phyloP scores from a whole-genome alignment of 805 yeast genomes.

The Candida schatavii region DNA sequence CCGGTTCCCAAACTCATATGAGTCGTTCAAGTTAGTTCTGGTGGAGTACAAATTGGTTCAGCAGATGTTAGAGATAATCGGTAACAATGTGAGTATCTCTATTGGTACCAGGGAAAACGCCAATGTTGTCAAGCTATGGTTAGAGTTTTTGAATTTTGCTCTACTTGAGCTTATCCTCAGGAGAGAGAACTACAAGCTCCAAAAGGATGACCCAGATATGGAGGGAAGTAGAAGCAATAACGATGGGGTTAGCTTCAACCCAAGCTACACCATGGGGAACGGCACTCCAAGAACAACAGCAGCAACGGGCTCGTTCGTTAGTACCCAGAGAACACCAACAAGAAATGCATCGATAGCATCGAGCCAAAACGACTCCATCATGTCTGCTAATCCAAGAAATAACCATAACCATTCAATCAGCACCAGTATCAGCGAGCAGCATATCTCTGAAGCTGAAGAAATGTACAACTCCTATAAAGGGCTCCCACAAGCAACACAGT shows the following conservation, averaged over 20 bases:
- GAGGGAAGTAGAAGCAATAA: background rate
- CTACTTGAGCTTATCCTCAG: conserved; percentile 12
- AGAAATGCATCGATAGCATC: background rate
- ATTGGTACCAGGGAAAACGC: conserved; percentile 1
- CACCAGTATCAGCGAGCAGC: background rate
- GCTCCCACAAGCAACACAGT: too few species aligned
- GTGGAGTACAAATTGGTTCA: conserved; percentile 8
- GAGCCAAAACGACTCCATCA: background rate
- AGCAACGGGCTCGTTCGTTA: background rate
- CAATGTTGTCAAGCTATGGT: conserved; percentile 15
- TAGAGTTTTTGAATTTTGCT: conserved; percentile 16
- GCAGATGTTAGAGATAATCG: conserved; percentile 12
- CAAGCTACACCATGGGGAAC: background rate
- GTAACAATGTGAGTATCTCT: conserved; percentile 16
- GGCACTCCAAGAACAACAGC: background rate
- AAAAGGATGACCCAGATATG: background rate
- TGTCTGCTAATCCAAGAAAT: background rate
- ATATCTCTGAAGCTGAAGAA: background rate
- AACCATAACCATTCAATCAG: background rate
- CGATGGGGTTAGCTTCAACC: background rate
- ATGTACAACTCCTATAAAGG: background rate
- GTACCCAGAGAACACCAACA: background rate
- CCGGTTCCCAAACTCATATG: conserved; percentile 4
- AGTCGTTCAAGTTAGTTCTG: background rate
- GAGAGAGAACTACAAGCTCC: conserved; percentile 1